Evolutionary conservation across 116 monocot species (phyloP).

Genomic region (Zostera marina): DNA sequence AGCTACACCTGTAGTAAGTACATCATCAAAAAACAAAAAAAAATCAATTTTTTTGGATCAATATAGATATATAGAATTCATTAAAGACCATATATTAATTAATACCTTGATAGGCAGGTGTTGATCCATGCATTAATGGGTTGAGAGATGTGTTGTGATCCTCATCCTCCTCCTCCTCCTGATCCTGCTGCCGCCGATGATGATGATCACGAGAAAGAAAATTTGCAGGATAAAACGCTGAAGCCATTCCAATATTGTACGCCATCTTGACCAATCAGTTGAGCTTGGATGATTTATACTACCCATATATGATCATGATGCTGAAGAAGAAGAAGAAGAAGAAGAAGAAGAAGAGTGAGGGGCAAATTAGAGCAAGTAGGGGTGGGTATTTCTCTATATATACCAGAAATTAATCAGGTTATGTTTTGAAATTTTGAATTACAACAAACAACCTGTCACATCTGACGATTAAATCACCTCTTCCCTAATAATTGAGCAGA

Average conservation of each 20-base stretch:
- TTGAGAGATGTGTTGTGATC: constrained; percentile 12
- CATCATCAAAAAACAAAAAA: neutral
- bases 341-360: neutral
- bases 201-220: constrained; percentile 13
- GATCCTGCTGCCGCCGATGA: too few species aligned
- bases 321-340: neutral
- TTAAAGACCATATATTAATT: too few species aligned
- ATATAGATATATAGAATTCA: too few species aligned
- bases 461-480: neutral
- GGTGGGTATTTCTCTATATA: too few species aligned
- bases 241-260: constrained; percentile 14
- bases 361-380: too few species aligned
- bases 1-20: constrained; percentile 21
- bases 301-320: neutral
- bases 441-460: neutral
- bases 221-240: constrained; percentile 16
- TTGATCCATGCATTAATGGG: constrained; percentile 3
- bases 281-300: too few species aligned
- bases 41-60: neutral
- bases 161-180: neutral
- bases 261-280: neutral
- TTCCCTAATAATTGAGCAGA: neutral
- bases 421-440: too few species aligned
- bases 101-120: constrained; percentile 12
- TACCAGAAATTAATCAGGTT: too few species aligned